A percentile compares a stretch with the other conserved stretches of the same genome.
These are phyloP conservation scores for Alternaria tenuissima DNA, from an alignment of 2,329 filamentous ascomycete species.

Conservation along the genomic window DNA sequence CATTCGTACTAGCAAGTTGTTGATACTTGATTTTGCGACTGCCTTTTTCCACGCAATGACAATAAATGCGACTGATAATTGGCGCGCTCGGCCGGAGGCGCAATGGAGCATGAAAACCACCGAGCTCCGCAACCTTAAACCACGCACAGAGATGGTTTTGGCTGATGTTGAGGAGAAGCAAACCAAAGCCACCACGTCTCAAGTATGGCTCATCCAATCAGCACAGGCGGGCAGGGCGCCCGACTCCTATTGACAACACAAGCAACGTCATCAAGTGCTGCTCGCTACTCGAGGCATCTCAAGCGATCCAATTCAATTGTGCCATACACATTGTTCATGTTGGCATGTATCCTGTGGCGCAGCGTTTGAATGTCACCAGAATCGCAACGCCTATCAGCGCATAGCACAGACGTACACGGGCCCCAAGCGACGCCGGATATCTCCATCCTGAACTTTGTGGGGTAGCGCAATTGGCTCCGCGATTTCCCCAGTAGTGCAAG, in stretches of 20 bases:
- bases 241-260: not conserved
- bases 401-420: not conserved
- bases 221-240: not conserved
- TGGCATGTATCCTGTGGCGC: not conserved
- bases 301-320: not conserved
- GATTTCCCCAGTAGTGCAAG: slow-evolving; percentile 1
- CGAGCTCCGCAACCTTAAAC: not conserved
- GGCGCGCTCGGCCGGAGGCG: not conserved
- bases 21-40: not conserved
- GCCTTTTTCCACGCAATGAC: not conserved
- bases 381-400: not conserved
- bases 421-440: not conserved
- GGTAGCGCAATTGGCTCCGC: slow-evolving; percentile 12
- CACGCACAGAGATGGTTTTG: not conserved
- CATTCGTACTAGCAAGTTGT: not conserved
- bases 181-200: not conserved
- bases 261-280: not conserved
- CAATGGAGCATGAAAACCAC: not conserved
- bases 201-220: not conserved
- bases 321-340: not conserved
- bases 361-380: not conserved
- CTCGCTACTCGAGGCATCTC: not conserved
- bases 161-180: slow-evolving; percentile 5
- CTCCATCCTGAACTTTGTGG: slow-evolving; percentile 3
- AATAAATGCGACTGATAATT: not conserved